Evolutionary conservation across 176 grass and related monocot genomes (phyloP), one percentile per base, ranked within the genome.

Genomic region (Phragmites australis): DNA sequence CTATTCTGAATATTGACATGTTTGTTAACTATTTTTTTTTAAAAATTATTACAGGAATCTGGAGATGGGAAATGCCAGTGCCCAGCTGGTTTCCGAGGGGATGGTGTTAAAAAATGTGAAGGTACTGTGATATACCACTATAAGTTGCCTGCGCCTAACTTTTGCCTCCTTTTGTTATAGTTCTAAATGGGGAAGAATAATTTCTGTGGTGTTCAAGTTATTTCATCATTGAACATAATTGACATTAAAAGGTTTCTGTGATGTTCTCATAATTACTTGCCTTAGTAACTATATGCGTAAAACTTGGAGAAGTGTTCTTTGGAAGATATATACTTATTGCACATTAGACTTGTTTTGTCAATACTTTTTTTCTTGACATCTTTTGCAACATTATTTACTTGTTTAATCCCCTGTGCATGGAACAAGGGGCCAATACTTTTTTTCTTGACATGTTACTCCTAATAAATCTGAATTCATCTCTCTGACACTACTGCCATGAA

Each of bases 31-130:
- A 23, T 49, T 39, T 59, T 9, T 21, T 21, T 4, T 25, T 25
- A 14, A 60, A 43, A 37, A 13, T 32, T 19, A 80, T 84, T 72
- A 0, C 48, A 91, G 86, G 83, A 87, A 74, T 84, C 48, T 73
- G 90, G 74, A 79, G 59, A 93, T 56, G 81, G 68, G 32, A 82
- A 88, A 81, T 93, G 91, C 72, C 66, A 78, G 53, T 93, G 86
- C 42, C 90, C 90, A 48, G 32, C 65, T 66, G 87, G 90, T 57
- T 93, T 93, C 65, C 65, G 41, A 52, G 90, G 87, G 46, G 87
- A 93, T 15, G 90, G 83, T 76, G 55, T 84, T 45, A 89, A 87
- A 71, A 87, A 78, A 42, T 93, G 90, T 81, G 71, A 89, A 58
- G 81, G 90, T 93, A 88, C 13, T 21, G 29, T 44, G 12, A 41